phyloP scores from a whole-genome alignment of 192 early-diverging fungal genomes.

The Gamsiella multidivaricata region DNA sequence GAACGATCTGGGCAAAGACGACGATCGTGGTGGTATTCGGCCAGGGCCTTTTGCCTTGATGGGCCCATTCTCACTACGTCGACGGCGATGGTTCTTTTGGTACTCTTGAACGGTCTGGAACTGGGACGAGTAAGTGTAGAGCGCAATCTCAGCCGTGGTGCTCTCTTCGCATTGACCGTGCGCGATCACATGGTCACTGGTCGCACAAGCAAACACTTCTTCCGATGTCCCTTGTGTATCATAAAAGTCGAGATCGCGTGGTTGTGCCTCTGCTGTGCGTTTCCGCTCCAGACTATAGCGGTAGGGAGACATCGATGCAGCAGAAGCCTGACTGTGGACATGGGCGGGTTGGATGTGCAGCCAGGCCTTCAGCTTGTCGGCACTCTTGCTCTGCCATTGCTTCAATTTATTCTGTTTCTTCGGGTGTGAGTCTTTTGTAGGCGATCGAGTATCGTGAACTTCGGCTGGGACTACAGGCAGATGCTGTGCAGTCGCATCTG shows the following conservation, averaged over 20 bases:
- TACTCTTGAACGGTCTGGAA: conserved; percentile 1
- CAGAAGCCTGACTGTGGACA: not conserved
- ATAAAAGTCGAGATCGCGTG: not conserved
- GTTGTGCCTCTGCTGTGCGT: not conserved
- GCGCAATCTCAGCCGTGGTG: not conserved
- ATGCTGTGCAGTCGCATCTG: too few relatives aligned
- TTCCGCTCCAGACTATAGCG: not conserved
- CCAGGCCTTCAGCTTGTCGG: conserved; percentile 11
- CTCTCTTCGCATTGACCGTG: not conserved
- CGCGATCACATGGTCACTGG: not conserved
- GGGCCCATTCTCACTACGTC: not conserved
- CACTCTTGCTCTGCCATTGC: conserved; percentile 7
- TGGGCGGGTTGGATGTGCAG: conserved; percentile 2
- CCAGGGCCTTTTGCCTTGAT: not conserved
- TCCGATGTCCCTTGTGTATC: not conserved
- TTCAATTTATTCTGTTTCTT: not conserved
- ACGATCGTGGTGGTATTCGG: conserved; percentile 12
- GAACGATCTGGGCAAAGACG: conserved; percentile 13
- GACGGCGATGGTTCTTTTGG: not conserved
- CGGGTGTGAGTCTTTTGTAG: too few relatives aligned
- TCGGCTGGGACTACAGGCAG: too few relatives aligned
- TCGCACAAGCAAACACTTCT: not conserved
- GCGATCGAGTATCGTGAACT: too few relatives aligned
- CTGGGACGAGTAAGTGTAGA: not conserved
- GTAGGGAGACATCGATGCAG: not conserved